Conservation (phyloP, 495 filamentous ascomycete species). For the Massariosphaeria phaeospora region DNA sequence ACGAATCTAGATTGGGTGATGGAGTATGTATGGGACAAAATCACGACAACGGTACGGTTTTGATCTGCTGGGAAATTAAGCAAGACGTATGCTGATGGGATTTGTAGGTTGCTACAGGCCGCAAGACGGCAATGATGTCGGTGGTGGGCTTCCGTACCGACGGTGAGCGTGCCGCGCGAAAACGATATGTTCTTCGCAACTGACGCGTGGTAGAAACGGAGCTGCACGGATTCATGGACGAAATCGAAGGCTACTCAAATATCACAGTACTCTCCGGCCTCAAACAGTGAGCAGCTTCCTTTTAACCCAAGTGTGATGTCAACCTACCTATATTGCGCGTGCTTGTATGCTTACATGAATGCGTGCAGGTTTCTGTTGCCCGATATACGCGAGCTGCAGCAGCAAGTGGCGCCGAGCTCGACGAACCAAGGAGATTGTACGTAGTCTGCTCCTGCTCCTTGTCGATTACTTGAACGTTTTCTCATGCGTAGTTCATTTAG, state of each 20-base stretch:
- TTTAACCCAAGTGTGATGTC: not conserved
- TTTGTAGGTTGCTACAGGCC: conserved; percentile 63
- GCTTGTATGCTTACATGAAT: not conserved
- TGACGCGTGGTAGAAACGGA: conserved; percentile 49
- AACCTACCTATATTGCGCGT: no score
- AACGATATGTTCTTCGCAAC: not conserved
- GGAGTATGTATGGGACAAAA: conserved; percentile 95
- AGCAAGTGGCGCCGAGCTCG: conserved; percentile 57
- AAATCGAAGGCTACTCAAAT: conserved; percentile 64
- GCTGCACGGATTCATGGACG: conserved; percentile 53
- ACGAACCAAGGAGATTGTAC: conserved; percentile 72
- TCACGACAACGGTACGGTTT: conserved; percentile 64
- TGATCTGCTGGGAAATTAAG: not conserved
- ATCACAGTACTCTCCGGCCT: conserved; percentile 71
- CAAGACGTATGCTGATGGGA: no score
- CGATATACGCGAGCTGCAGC: conserved; percentile 59
- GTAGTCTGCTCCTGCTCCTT: conserved; percentile 20
- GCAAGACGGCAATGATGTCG: conserved; percentile 74
- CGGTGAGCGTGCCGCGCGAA: conserved; percentile 41
- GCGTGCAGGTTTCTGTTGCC: conserved; percentile 56
- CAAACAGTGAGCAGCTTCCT: conserved; percentile 46
- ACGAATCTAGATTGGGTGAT: conserved; percentile 85
- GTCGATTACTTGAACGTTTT: not conserved
- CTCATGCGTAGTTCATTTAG: conserved; percentile 39
- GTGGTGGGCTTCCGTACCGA: conserved; percentile 81